Evolutionary conservation across 2,329 filamentous ascomycete species (phyloP), one percentile per base, ranked within the genome.

Genomic region (Aspergillus glaucus): DNA sequence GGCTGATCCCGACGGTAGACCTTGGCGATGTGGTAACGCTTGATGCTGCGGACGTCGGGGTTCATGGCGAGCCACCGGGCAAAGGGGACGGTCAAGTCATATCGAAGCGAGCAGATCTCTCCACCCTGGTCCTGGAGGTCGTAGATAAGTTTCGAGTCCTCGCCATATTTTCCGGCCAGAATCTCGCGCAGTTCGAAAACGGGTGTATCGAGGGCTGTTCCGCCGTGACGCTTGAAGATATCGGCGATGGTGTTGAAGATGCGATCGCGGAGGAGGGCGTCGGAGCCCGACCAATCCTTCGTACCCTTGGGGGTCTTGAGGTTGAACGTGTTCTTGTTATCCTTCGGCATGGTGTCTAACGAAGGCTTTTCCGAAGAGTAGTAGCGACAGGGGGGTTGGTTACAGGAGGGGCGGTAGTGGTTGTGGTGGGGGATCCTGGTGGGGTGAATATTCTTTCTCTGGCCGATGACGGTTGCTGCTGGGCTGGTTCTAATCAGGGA

Each of bases 21-120:
- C 74, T 95, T 95, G 59, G 89, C 90, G 59, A 97, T 91, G 74
- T 95, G 90, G 70, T 95, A 96, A 62, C 92, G 82, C 76, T 95
- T 95, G 74, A 95, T 92, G 69, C 79, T 85, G 68, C 87, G 83
- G 48, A 94, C 78, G 55, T 82, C 79, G 55, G 85, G 79, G 72
- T 95, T 95, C 88, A 94, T 93, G 62, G 91, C 91, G 53, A 95
- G 80, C 82, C 87, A 96, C 62, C 91, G 84, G 53, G 92, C 91
- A 64, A 95, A 93, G 28, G 89, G 89, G 9, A 95, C 89, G 1
- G 89, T 94, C 58, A 94, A 73, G 64, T 94, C 89, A 72, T 93
- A 95, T 61, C 89, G 83, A 53, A 95, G 77, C 19, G 88, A 90
- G 70, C 85, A 88, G 51, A 89, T 76, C 74, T 95, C 89, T 55